These are phyloP conservation scores for Fusarium sp. DNA, from an alignment of 2,329 filamentous ascomycete species.

Conservation along the genomic window DNA sequence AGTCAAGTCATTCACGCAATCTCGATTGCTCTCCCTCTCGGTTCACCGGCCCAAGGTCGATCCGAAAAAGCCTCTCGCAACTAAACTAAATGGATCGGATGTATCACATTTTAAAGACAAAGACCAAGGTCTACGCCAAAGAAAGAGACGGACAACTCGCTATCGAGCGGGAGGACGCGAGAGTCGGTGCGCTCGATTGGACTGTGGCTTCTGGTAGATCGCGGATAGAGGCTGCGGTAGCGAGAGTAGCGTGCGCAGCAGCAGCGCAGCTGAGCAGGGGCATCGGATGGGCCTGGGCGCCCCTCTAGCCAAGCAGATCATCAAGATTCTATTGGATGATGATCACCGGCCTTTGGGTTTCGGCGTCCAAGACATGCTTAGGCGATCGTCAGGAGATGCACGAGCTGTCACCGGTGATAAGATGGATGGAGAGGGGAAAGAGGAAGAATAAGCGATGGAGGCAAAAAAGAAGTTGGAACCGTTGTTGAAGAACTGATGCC, in stretches of 20 bases:
- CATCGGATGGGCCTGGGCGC: constrained; percentile 11
- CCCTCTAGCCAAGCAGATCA: background rate
- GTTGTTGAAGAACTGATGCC: background rate
- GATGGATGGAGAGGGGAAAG: constrained; percentile 1
- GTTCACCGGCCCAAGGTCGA: constrained; percentile 27
- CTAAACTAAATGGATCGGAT: background rate
- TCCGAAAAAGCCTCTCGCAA: constrained; percentile 6
- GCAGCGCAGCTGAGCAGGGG: constrained; percentile 33
- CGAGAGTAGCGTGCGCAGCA: constrained; percentile 1
- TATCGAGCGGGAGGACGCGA: constrained; percentile 35
- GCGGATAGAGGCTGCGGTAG: constrained; percentile 8
- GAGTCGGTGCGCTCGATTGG: constrained; percentile 18
- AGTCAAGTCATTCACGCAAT: background rate
- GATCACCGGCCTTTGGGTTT: constrained; percentile 3
- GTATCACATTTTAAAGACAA: constrained; percentile 8
- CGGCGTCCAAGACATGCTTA: constrained; percentile 9
- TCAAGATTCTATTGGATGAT: constrained; percentile 21
- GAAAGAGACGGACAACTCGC: background rate
- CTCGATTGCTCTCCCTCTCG: constrained; percentile 8
- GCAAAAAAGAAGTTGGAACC: constrained; percentile 4
- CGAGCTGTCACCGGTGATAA: constrained; percentile 1
- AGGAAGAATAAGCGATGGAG: background rate
- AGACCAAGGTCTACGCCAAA: constrained; percentile 5
- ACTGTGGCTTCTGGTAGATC: constrained; percentile 17
- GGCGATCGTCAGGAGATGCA: constrained; percentile 35